Conservation (phyloP, 306 rosid species). For the Luffa acutangula region DNA sequence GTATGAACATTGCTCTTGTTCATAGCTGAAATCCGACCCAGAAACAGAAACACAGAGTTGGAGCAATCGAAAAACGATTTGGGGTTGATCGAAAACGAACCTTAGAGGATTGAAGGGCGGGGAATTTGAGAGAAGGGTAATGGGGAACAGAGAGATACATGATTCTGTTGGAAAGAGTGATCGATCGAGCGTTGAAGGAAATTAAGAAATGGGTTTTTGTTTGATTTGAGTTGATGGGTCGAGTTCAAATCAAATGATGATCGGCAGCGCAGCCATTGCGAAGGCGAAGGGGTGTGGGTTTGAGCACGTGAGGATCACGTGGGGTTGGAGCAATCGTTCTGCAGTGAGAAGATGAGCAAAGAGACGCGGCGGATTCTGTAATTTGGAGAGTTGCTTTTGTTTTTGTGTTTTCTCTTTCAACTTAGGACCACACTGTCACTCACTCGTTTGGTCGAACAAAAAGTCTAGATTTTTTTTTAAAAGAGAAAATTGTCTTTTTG, state of each 20-base stretch:
- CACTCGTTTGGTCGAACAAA: too few relatives aligned
- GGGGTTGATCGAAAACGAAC: constrained; percentile 1
- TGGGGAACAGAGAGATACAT: constrained; percentile 37
- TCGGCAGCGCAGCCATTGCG: not conserved
- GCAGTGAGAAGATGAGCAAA: not conserved
- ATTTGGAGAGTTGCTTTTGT: too few relatives aligned
- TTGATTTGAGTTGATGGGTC: not conserved
- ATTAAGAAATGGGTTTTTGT: not conserved
- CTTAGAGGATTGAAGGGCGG: constrained; percentile 17
- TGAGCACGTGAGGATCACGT: not conserved
- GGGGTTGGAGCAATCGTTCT: not conserved
- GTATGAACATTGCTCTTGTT: not conserved
- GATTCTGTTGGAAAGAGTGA: not conserved
- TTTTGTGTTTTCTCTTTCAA: too few relatives aligned
- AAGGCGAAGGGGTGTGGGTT: not conserved
- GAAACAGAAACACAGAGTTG: not conserved
- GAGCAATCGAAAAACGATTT: not conserved
- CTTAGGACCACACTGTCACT: too few relatives aligned
- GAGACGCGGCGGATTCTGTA: not conserved
- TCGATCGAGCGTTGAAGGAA: not conserved
- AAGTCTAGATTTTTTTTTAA: too few relatives aligned
- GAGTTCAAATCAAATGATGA: not conserved
- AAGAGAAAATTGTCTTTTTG: too few relatives aligned
- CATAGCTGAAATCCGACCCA: not conserved
- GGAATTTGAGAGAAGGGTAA: constrained; percentile 20